Evolutionary conservation across 2,329 filamentous ascomycete species (phyloP).

Genomic region (Paraphoma chrysanthemicola): DNA sequence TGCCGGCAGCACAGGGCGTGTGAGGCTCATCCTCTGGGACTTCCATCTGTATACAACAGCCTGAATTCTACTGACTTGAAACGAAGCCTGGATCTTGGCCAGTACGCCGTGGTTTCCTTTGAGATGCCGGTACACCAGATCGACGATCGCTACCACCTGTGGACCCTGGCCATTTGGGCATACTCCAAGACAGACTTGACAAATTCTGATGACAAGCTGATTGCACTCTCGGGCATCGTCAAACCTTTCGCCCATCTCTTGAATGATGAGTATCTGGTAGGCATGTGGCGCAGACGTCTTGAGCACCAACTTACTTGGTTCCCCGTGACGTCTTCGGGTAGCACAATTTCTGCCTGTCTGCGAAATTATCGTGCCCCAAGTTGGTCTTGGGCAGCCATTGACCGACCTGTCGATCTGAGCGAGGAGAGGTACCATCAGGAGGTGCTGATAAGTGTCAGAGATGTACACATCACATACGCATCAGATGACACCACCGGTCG

Average conservation of each 20-base stretch:
- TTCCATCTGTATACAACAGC: background rate
- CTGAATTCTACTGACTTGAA: constrained; percentile 1
- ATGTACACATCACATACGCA: background rate
- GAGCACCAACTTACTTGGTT: constrained; percentile 1
- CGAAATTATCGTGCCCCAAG: background rate
- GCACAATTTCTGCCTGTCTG: background rate
- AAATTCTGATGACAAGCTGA: constrained; percentile 11
- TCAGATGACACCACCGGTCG: background rate
- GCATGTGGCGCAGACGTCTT: constrained; percentile 14
- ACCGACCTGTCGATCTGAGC: background rate
- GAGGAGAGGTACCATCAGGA: background rate
- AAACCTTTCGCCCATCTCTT: constrained; percentile 4
- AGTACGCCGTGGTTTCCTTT: background rate
- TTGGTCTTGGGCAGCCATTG: background rate
- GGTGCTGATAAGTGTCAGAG: background rate
- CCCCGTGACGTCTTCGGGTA: too few species aligned
- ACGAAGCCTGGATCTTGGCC: background rate
- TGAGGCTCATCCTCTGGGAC: constrained; percentile 8
- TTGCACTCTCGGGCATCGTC: constrained; percentile 17
- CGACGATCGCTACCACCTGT: background rate
- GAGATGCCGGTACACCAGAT: background rate
- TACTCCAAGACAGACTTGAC: constrained; percentile 4
- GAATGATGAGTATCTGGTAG: constrained; percentile 10
- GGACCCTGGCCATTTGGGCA: background rate
- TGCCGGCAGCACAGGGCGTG: constrained; percentile 9